Evolutionary conservation across 345 rosid genomes (phyloP).

Genomic region (Hypericum androsaemum): DNA sequence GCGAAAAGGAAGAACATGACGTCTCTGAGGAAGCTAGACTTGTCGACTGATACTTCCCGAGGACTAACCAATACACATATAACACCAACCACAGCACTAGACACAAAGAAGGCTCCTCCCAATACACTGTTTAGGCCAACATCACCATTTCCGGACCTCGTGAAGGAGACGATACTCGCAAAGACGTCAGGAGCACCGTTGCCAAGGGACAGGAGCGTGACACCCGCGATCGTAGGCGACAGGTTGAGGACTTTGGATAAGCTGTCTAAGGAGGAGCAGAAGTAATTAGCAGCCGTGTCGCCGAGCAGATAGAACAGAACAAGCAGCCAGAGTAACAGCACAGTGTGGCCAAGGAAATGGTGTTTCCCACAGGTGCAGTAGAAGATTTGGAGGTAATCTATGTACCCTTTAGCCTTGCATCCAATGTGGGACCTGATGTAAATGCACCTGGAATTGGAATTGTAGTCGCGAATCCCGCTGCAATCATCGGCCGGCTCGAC

Average conservation of each 20-base stretch:
- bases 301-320: slow-evolving; percentile 72
- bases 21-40: slow-evolving; percentile 63
- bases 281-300: slow-evolving; percentile 14
- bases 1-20: slow-evolving; percentile 54
- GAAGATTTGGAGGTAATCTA: slow-evolving; percentile 67
- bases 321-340: slow-evolving; percentile 64
- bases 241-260: background rate
- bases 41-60: slow-evolving; percentile 38
- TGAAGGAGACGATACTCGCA: slow-evolving; percentile 74
- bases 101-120: slow-evolving; percentile 78
- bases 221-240: slow-evolving; percentile 39
- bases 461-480: slow-evolving; percentile 26
- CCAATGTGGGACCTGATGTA: slow-evolving; percentile 43
- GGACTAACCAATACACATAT: slow-evolving; percentile 36
- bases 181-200: slow-evolving; percentile 91
- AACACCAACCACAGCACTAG: slow-evolving; percentile 70
- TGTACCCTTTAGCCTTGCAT: slow-evolving; percentile 68
- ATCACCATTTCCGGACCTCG: slow-evolving; percentile 45
- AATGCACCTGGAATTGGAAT: slow-evolving; percentile 44
- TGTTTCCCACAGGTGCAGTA: slow-evolving; percentile 51
- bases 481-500: slow-evolving; percentile 22
- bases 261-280: slow-evolving; percentile 1
- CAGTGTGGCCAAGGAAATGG: slow-evolving; percentile 34
- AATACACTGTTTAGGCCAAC: slow-evolving; percentile 74
- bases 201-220: slow-evolving; percentile 74